These are phyloP conservation scores for Solanum acaule DNA, from an alignment of 257 asterid species.

Conservation along the genomic window DNA sequence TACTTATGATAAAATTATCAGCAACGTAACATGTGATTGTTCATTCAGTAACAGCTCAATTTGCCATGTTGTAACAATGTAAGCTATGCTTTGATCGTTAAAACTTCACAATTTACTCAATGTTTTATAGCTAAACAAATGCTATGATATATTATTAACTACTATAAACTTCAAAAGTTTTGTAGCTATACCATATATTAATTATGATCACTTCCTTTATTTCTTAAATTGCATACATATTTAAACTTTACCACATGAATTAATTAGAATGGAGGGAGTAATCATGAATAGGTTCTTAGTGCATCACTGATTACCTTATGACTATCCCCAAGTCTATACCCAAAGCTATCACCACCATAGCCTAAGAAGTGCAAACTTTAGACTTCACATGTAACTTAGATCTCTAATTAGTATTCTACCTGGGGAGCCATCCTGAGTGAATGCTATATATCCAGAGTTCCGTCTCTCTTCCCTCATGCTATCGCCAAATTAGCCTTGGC, in stretches of 20 bases:
- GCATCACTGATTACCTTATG: too few relatives aligned
- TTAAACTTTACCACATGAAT: background rate
- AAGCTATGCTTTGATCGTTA: slow-evolving; percentile 9
- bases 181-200: background rate
- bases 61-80: slow-evolving; percentile 83
- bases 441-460: too few relatives aligned
- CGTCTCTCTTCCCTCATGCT: too few relatives aligned
- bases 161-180: background rate
- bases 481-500: too few relatives aligned
- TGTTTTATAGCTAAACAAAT: background rate
- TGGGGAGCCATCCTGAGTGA: too few relatives aligned
- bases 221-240: too few relatives aligned
- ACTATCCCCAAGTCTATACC: too few relatives aligned
- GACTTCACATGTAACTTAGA: too few relatives aligned
- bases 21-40: slow-evolving; percentile 57
- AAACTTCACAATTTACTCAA: background rate
- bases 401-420: too few relatives aligned
- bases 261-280: background rate
- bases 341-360: too few relatives aligned
- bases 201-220: background rate
- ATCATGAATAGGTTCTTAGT: too few relatives aligned
- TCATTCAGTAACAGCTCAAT: slow-evolving; percentile 23
- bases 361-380: too few relatives aligned
- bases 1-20: background rate
- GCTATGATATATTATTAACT: background rate